A percentile compares a stretch with the other conserved stretches of the same genome.
Evolutionary conservation across 2,329 filamentous ascomycete species (phyloP).

Genomic region (Zalaria sp.): DNA sequence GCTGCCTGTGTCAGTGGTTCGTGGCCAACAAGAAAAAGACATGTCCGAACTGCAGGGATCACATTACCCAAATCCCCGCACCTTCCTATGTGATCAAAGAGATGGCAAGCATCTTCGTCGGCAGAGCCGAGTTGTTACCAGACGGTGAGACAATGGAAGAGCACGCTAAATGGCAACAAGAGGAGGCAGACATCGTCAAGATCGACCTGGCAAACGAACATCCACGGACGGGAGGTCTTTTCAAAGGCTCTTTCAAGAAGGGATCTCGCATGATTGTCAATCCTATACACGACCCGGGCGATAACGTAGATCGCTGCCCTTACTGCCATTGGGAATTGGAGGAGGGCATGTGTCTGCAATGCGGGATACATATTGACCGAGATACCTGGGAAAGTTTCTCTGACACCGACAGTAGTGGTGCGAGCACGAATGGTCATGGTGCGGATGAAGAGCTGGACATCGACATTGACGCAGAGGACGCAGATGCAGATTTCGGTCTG

Average conservation of each 20-base stretch:
- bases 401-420: constrained; percentile 29
- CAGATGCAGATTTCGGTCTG: constrained; percentile 10
- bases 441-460: constrained; percentile 20
- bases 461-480: constrained; percentile 27
- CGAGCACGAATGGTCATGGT: constrained; percentile 14
- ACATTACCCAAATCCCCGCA: constrained; percentile 44
- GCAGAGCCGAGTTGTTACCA: constrained; percentile 45
- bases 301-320: constrained; percentile 49
- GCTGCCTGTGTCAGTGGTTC: constrained; percentile 33
- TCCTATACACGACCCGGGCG: constrained; percentile 40
- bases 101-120: constrained; percentile 48
- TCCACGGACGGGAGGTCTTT: constrained; percentile 40
- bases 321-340: constrained; percentile 49
- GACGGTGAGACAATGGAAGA: constrained; percentile 49
- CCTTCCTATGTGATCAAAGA: constrained; percentile 53
- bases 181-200: constrained; percentile 46
- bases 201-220: constrained; percentile 42
- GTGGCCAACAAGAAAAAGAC: constrained; percentile 48
- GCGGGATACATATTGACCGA: constrained; percentile 36
- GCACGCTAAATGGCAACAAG: constrained; percentile 41
- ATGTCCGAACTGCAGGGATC: constrained; percentile 53
- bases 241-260: constrained; percentile 44
- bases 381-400: constrained; percentile 27
- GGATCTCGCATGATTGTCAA: constrained; percentile 13
- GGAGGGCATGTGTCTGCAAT: constrained; percentile 42